phyloP scores from a whole-genome alignment of 371 early-diverging fungal species.

The Lichtheimia ramosa region DNA sequence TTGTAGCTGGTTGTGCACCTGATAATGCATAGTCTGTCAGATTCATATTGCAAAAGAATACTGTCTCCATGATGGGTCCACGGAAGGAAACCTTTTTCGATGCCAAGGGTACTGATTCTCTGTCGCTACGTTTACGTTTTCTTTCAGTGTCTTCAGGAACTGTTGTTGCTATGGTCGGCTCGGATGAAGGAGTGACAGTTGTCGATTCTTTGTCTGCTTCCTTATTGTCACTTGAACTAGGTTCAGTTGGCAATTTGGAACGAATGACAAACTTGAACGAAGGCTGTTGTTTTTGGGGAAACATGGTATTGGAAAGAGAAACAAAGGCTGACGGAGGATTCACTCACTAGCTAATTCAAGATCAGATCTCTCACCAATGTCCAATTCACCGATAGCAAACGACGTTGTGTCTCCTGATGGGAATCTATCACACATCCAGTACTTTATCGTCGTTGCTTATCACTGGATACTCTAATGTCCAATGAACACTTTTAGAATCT shows the following conservation, averaged over 20 bases:
- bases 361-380: too few species aligned
- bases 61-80: neutral
- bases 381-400: neutral
- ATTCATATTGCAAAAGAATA: neutral
- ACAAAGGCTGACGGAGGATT: neutral
- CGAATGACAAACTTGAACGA: slow-evolving; percentile 46
- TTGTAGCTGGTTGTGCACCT: slow-evolving; percentile 58
- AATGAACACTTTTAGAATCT: too few species aligned
- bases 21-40: neutral
- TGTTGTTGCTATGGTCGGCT: neutral
- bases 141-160: slow-evolving; percentile 18
- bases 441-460: neutral
- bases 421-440: too few species aligned
- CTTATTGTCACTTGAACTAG: neutral
- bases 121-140: slow-evolving; percentile 43
- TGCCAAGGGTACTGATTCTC: slow-evolving; percentile 22
- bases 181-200: neutral
- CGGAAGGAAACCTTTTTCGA: slow-evolving; percentile 32
- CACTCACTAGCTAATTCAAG: neutral
- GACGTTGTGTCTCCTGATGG: too few species aligned
- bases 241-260: slow-evolving; percentile 26
- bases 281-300: slow-evolving; percentile 39
- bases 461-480: too few species aligned
- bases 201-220: neutral
- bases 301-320: slow-evolving; percentile 21